Percentiles rank a stretch among this genome's conserved stretches.
Conservation (phyloP, 192 early-diverging fungal genomes). For the Umbelopsis isabellina region DNA sequence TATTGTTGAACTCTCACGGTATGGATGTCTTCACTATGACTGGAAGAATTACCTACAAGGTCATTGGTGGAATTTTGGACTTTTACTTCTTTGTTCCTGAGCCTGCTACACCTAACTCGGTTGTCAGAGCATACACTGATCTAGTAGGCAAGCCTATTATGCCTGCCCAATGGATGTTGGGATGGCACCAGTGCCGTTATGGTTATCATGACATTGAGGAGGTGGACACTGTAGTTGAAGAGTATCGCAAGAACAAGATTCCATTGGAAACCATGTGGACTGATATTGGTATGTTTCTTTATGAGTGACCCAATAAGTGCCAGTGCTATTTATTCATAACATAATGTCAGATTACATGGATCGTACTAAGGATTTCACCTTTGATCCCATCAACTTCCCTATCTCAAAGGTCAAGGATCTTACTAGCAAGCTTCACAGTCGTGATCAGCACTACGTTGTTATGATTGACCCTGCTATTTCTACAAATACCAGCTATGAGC, state of each 20-base stretch:
- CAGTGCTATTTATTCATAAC: neutral
- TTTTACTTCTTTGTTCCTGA: conserved; percentile 66
- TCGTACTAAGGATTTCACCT: conserved; percentile 60
- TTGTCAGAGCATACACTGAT: conserved; percentile 61
- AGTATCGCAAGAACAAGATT: conserved; percentile 57
- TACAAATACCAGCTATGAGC: conserved; percentile 46
- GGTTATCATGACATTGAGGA: conserved; percentile 61
- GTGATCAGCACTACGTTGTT: conserved; percentile 59
- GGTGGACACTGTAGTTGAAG: conserved; percentile 56
- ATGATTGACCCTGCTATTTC: conserved; percentile 71
- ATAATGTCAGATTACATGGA: conserved; percentile 69
- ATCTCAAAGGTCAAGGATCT: conserved; percentile 48
- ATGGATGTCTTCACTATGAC: conserved; percentile 59
- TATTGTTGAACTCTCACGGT: conserved; percentile 66
- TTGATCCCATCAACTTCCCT: conserved; percentile 58
- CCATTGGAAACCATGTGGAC: conserved; percentile 68
- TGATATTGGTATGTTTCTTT: conserved; percentile 58
- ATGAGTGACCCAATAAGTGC: neutral
- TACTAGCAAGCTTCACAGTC: conserved; percentile 46
- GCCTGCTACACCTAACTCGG: conserved; percentile 35
- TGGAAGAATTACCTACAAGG: conserved; percentile 61
- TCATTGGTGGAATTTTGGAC: conserved; percentile 67
- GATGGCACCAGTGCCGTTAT: conserved; percentile 39
- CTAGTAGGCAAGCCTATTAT: conserved; percentile 65
- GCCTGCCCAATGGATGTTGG: conserved; percentile 43